A percentile compares a stretch with the other conserved stretches of the same genome.
Conservation (phyloP, 2,329 filamentous ascomycete genomes). For the Aspergillus sp. region DNA sequence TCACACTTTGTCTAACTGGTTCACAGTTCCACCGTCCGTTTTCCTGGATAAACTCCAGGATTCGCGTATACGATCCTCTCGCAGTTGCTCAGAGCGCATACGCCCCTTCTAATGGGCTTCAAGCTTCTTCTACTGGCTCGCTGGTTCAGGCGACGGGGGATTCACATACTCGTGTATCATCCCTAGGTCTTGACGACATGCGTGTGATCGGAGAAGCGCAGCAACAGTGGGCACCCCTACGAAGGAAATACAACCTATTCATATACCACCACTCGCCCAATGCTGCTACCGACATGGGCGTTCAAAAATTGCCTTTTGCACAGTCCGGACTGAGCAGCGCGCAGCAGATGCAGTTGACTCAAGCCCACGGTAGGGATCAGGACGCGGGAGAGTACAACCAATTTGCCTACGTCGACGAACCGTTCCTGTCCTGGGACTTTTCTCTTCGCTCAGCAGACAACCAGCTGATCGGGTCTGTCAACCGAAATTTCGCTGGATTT, state of each 20-base stretch:
- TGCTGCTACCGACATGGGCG: conserved; percentile 33
- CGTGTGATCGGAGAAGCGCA: conserved; percentile 63
- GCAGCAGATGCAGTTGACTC: conserved; percentile 46
- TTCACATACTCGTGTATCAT: conserved; percentile 53
- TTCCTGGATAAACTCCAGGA: conserved; percentile 61
- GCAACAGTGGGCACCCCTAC: conserved; percentile 62
- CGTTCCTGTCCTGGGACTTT: conserved; percentile 66
- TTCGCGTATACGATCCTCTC: conserved; percentile 56
- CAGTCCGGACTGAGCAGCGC: conserved; percentile 49
- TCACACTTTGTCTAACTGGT: neutral
- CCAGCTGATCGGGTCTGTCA: conserved; percentile 59
- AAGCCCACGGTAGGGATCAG: conserved; percentile 20
- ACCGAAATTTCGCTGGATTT: conserved; percentile 63
- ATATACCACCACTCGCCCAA: conserved; percentile 51
- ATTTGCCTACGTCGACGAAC: conserved; percentile 63
- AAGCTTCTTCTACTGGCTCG: conserved; percentile 44
- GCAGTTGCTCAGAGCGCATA: conserved; percentile 31
- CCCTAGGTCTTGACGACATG: conserved; percentile 56
- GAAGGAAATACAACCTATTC: conserved; percentile 65
- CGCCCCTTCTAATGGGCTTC: conserved; percentile 43
- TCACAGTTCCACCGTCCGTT: conserved; percentile 60
- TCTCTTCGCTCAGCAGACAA: conserved; percentile 52
- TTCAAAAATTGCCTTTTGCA: conserved; percentile 42
- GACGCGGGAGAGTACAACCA: conserved; percentile 52
- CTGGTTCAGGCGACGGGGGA: conserved; percentile 39